phyloP scores from a whole-genome alignment of 2,329 filamentous ascomycete species.

The Scopulariopsis brevicaulis region DNA sequence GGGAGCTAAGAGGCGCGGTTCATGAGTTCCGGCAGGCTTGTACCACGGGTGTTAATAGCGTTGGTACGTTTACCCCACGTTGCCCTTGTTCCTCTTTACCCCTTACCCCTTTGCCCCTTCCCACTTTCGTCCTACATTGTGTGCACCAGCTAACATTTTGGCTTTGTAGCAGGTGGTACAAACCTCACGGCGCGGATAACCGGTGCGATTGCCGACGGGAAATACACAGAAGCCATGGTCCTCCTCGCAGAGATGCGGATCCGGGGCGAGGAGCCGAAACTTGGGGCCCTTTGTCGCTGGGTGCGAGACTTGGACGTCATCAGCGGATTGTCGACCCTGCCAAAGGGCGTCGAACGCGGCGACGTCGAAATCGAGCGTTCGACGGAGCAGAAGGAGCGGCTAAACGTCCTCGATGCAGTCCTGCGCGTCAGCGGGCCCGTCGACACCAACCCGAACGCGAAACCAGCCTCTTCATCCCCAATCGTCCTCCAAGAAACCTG shows the following conservation, averaged over 20 bases:
- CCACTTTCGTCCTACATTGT: not conserved
- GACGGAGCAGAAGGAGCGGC: conserved; percentile 32
- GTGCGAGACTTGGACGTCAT: conserved; percentile 60
- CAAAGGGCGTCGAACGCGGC: conserved; percentile 22
- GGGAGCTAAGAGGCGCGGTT: conserved; percentile 53
- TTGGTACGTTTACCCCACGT: conserved; percentile 21
- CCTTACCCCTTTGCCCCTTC: conserved; percentile 6
- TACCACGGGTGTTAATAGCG: conserved; percentile 51
- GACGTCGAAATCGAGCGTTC: conserved; percentile 19
- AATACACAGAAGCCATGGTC: conserved; percentile 53
- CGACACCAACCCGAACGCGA: conserved; percentile 30
- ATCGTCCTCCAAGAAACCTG: conserved; percentile 50
- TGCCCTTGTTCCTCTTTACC: too few relatives aligned
- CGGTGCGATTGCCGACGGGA: conserved; percentile 52
- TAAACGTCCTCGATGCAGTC: conserved; percentile 52
- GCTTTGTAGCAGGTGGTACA: conserved; percentile 27
- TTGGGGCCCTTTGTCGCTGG: conserved; percentile 62
- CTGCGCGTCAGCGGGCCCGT: conserved; percentile 51
- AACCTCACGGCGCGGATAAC: conserved; percentile 58
- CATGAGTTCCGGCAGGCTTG: conserved; percentile 60
- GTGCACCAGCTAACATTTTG: not conserved
- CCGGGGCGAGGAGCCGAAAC: conserved; percentile 50
- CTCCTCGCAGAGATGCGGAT: conserved; percentile 61
- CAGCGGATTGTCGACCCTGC: conserved; percentile 46
- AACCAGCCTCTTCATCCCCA: conserved; percentile 23